Evolutionary conservation across 306 rosid species (phyloP), one percentile per base, ranked within the genome.

Genomic region (Ceratonia siliqua): DNA sequence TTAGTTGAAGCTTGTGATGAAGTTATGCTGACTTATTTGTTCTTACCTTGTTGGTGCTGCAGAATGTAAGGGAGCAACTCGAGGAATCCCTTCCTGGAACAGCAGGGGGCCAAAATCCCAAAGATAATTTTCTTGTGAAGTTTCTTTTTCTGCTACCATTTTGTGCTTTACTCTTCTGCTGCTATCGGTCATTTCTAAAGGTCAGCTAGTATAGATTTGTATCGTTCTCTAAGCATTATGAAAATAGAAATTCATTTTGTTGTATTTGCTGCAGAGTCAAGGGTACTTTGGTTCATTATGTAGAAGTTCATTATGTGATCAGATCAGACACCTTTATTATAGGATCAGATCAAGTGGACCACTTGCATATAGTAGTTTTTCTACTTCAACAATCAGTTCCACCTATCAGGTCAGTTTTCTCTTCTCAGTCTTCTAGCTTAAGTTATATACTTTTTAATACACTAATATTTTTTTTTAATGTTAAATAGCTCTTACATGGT

Each of bases 41-140:
- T 45, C 61, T 74, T 57, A 61, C 69, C 49, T 72, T 21, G 73
- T 30, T 82, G 74, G 62, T 79, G 30, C 48, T 84, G 85, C 83
- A 95, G 99, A 85, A 92, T 65, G 97, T 78, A 67, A 89, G 99
- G 84, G 91, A 72, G 72, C 81, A 78, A 74, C 98, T 95, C 39
- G 84, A 70, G 65, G 99, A 89, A 74, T 68, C 99, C 73, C 96
- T 95, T 74, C 97, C 98, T 14, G 96, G 98, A 76, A 89, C 99
- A 38, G 85, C 90, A 81, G 91, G 94, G 18, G 99, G 99, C 30
- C 86, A 81, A 84, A 90, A 89, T 78, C 97, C 97, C 30, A 87
- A 79, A 49, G 98, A 92, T 74, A 82, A 79, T 78, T 81, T 92
- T 83, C 74, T 90, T 76, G 97, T 95, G 85, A 90, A 84, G 58